These are phyloP conservation scores for Nannizzia gypsea DNA, from an alignment of 2,329 filamentous ascomycete genomes.

Conservation along the genomic window DNA sequence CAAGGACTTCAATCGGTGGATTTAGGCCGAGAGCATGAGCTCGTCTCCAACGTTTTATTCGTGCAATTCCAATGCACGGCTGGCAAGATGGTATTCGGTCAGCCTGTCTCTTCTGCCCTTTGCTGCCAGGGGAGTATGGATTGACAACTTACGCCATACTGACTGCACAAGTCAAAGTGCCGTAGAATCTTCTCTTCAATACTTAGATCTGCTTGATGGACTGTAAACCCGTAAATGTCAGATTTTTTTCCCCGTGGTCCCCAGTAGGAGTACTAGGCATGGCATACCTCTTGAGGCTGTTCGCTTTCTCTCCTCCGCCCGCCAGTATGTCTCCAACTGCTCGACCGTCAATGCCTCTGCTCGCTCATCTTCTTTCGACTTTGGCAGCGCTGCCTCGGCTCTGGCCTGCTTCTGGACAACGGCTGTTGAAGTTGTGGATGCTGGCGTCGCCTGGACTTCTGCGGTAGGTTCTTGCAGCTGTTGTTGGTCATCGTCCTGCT, in stretches of 20 bases:
- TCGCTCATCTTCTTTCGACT: constrained; percentile 24
- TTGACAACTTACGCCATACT: constrained; percentile 68
- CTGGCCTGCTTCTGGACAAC: constrained; percentile 39
- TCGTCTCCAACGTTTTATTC: constrained; percentile 76
- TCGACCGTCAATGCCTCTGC: constrained; percentile 55
- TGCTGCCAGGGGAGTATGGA: neutral
- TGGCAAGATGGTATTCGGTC: constrained; percentile 26
- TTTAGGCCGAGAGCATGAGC: constrained; percentile 71
- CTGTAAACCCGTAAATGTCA: constrained; percentile 21
- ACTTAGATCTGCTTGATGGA: constrained; percentile 65
- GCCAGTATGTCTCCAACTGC: constrained; percentile 70
- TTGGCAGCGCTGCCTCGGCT: constrained; percentile 27
- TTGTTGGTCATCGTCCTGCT: neutral
- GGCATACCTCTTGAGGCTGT: constrained; percentile 46
- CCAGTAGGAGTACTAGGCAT: neutral
- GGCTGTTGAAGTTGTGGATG: constrained; percentile 26
- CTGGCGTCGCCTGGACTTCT: constrained; percentile 11
- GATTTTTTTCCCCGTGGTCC: neutral
- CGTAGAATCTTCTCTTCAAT: constrained; percentile 74
- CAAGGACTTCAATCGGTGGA: constrained; percentile 81
- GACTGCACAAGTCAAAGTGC: constrained; percentile 82
- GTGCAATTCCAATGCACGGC: constrained; percentile 78
- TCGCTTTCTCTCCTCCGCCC: constrained; percentile 55
- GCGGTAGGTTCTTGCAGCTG: neutral
- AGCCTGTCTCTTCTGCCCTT: neutral